phyloP scores from a whole-genome alignment of 2,329 filamentous ascomycete genomes.

The Ceratocystiopsis sp. region DNA sequence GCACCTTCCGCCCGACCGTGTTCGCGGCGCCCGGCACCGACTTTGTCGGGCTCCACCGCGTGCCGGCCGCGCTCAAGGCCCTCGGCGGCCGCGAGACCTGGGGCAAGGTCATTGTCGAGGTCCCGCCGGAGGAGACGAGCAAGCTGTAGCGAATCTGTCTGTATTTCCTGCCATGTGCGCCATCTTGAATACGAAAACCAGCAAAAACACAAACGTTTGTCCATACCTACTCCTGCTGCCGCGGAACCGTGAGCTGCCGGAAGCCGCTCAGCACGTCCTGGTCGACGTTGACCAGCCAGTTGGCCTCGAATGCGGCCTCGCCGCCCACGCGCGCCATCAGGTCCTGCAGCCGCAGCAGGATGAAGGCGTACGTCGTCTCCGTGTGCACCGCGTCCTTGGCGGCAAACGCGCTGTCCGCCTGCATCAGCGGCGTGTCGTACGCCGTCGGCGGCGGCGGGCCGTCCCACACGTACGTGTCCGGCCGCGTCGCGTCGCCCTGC shows the following conservation, averaged over 20 bases:
- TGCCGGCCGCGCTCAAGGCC: constrained; percentile 27
- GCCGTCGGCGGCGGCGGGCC: constrained; percentile 20
- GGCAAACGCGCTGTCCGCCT: constrained; percentile 33
- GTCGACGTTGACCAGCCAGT: constrained; percentile 62
- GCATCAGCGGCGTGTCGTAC: constrained; percentile 39
- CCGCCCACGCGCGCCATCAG: constrained; percentile 46
- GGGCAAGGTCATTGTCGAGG: constrained; percentile 88
- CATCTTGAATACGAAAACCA: too few relatives aligned
- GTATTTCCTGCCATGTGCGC: background rate
- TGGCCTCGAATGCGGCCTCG: constrained; percentile 45
- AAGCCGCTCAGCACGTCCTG: constrained; percentile 53
- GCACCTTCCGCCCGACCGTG: constrained; percentile 67
- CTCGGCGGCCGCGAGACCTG: constrained; percentile 64
- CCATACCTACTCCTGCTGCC: background rate
- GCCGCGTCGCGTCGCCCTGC: constrained; percentile 33
- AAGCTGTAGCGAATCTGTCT: constrained; percentile 25
- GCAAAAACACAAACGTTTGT: background rate
- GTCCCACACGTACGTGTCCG: constrained; percentile 35
- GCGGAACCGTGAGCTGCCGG: constrained; percentile 17
- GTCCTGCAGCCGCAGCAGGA: constrained; percentile 42
- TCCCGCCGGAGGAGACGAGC: constrained; percentile 46
- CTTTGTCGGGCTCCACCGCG: constrained; percentile 51
- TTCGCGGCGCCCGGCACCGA: constrained; percentile 50
- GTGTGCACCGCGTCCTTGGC: constrained; percentile 50
- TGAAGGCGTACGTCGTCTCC: constrained; percentile 45